A percentile compares a stretch with the other conserved stretches of the same genome.
phyloP scores from a whole-genome alignment of 345 rosid genomes.

The Corchorus capsularis region DNA sequence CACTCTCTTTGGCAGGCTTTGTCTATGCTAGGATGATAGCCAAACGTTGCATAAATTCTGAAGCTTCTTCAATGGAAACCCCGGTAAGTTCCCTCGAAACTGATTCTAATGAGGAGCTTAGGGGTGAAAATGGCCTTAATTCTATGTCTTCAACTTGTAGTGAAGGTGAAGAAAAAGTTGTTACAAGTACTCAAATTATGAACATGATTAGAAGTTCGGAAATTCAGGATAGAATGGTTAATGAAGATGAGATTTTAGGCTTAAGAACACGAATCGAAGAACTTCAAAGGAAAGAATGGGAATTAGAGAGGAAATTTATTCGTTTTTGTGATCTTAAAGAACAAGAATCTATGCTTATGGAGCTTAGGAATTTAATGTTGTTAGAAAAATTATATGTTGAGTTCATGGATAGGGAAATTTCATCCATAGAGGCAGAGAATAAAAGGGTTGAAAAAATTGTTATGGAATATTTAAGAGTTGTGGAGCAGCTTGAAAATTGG shows the following conservation, averaged over 20 bases:
- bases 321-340: slow-evolving; percentile 54
- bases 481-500: slow-evolving; percentile 39
- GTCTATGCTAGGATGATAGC: slow-evolving; percentile 47
- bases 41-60: slow-evolving; percentile 28
- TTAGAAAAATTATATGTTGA: slow-evolving; percentile 45
- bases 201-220: slow-evolving; percentile 21
- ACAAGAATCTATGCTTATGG: slow-evolving; percentile 55
- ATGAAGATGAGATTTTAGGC: slow-evolving; percentile 39
- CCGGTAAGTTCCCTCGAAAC: slow-evolving; percentile 21
- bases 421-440: slow-evolving; percentile 46
- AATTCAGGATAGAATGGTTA: background rate
- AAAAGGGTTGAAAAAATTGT: slow-evolving; percentile 42
- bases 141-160: slow-evolving; percentile 19
- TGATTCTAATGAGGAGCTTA: slow-evolving; percentile 24
- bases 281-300: slow-evolving; percentile 50
- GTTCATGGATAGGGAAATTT: slow-evolving; percentile 49
- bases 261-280: slow-evolving; percentile 44
- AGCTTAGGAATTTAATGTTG: slow-evolving; percentile 44
- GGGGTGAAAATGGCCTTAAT: slow-evolving; percentile 19
- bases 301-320: slow-evolving; percentile 42
- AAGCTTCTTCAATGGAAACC: slow-evolving; percentile 27
- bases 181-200: slow-evolving; percentile 13
- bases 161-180: slow-evolving; percentile 29
- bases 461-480: slow-evolving; percentile 36
- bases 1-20: slow-evolving; percentile 65